Percentiles rank a stretch among this genome's conserved stretches.
phyloP scores from a whole-genome alignment of 1,284 basidiomycete genomes.

The Sporisorium exsertum region DNA sequence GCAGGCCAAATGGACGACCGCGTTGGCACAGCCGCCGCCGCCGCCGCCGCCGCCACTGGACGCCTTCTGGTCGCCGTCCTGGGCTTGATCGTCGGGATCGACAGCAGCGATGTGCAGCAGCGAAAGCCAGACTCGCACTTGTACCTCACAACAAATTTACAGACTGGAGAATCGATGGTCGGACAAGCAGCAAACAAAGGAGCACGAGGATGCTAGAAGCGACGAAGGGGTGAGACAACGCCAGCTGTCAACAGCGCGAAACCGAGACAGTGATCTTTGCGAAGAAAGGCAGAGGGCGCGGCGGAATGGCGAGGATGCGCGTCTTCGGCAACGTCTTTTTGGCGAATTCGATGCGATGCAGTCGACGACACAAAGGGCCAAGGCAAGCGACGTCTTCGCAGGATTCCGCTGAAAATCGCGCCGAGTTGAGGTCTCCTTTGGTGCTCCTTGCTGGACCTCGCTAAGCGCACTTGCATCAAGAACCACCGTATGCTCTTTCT shows the following conservation, averaged over 20 bases:
- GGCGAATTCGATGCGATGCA: not conserved
- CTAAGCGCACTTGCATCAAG: slow-evolving; percentile 7
- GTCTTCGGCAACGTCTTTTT: not conserved
- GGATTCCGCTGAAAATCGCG: not conserved
- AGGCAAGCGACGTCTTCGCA: not conserved
- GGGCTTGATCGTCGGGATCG: not conserved
- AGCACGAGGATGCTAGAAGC: not conserved
- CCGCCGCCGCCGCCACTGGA: not conserved
- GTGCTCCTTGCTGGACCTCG: slow-evolving; percentile 10
- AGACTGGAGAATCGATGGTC: not conserved
- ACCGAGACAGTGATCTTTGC: not conserved
- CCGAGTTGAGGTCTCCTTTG: not conserved
- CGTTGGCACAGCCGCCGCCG: slow-evolving; percentile 5
- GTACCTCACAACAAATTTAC: not conserved
- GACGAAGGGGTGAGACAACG: slow-evolving; percentile 14
- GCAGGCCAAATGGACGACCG: slow-evolving; percentile 4
- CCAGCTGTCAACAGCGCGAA: slow-evolving; percentile 20
- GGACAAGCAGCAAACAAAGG: not conserved
- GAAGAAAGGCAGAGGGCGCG: not conserved
- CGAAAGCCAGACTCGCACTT: not conserved
- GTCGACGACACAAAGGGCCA: not conserved
- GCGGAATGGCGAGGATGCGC: not conserved
- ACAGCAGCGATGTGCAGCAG: not conserved
- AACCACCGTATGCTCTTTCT: not conserved
- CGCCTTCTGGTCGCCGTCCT: not conserved